phyloP scores from a whole-genome alignment of 73 alveolate species.

The Symbiodinium natans region DNA sequence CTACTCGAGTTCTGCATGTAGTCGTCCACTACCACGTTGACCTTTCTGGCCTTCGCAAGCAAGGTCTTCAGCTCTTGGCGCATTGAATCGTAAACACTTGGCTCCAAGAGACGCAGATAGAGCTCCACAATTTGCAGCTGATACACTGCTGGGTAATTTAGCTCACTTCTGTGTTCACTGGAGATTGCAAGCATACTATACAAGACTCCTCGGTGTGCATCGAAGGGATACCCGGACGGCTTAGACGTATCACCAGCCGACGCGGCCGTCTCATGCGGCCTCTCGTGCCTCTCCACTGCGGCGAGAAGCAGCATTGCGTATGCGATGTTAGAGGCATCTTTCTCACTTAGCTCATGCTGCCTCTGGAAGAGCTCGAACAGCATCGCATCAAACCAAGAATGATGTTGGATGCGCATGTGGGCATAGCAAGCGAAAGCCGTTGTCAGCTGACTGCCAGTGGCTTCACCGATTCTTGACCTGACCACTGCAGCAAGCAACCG shows the following conservation, averaged over 20 bases:
- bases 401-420: conserved; percentile 47
- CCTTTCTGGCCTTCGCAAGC: conserved; percentile 71
- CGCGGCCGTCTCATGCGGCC: neutral
- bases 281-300: conserved; percentile 46
- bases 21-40: conserved; percentile 58
- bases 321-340: conserved; percentile 76
- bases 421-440: neutral
- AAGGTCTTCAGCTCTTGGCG: conserved; percentile 39
- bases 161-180: conserved; percentile 39
- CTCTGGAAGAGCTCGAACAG: conserved; percentile 62
- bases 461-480: conserved; percentile 12
- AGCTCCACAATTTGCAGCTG: conserved; percentile 87
- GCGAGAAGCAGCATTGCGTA: conserved; percentile 68
- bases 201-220: conserved; percentile 44
- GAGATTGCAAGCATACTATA: conserved; percentile 50
- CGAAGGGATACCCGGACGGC: neutral
- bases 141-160: conserved; percentile 41
- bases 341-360: conserved; percentile 53
- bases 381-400: conserved; percentile 36
- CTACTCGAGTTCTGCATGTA: conserved; percentile 87
- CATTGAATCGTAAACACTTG: conserved; percentile 43
- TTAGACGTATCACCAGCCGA: no score
- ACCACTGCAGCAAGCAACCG: conserved; percentile 62
- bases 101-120: conserved; percentile 41
- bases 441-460: conserved; percentile 29